These are phyloP conservation scores for Notholithocarpus densiflorus DNA, from an alignment of 306 rosid species.

Conservation along the genomic window DNA sequence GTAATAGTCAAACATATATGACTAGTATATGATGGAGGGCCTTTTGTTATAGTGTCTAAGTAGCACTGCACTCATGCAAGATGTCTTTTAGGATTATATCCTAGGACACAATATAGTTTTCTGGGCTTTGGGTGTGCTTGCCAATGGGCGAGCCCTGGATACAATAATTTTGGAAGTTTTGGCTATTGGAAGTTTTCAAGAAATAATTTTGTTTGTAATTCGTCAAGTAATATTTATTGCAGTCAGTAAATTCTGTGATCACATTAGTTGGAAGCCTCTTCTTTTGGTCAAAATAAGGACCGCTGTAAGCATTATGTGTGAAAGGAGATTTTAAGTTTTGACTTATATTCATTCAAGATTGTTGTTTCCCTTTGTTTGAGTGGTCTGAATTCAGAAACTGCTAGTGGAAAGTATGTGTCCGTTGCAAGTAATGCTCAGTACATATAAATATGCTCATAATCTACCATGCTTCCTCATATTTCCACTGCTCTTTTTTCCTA, in stretches of 20 bases:
- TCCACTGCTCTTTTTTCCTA: background rate
- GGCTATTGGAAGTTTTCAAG: background rate
- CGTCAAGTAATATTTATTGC: background rate
- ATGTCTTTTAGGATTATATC: background rate
- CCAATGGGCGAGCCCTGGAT: background rate
- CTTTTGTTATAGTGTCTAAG: slow-evolving; percentile 10
- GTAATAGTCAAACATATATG: background rate
- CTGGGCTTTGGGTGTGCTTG: background rate
- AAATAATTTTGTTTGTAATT: background rate
- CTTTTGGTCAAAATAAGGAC: background rate
- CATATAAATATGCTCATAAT: background rate
- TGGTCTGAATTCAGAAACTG: background rate
- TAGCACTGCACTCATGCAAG: background rate
- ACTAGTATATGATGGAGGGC: background rate
- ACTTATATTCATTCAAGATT: background rate
- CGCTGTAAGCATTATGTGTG: background rate
- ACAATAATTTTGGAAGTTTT: background rate
- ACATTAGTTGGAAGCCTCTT: background rate
- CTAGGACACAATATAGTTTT: background rate
- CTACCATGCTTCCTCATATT: background rate
- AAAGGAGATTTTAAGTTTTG: background rate
- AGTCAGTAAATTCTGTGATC: background rate
- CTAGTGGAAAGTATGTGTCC: background rate
- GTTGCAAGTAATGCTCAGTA: background rate
- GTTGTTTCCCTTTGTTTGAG: background rate